phyloP scores from a whole-genome alignment of 169 alveolate species.

The Eimeria falciformis region DNA sequence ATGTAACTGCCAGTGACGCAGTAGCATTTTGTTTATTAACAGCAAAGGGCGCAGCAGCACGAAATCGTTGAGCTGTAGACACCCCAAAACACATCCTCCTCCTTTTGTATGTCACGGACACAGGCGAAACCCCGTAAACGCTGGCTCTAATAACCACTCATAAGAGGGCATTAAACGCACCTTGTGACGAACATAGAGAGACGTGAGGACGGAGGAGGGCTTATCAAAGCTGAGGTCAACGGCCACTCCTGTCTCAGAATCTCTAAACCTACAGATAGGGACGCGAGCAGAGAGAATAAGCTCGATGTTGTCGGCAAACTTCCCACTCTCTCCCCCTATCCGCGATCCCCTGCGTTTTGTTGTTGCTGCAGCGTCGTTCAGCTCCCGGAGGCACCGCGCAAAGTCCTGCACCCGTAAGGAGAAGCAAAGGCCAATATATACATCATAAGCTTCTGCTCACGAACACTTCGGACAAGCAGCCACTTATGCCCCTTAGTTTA shows the following conservation, averaged over 20 bases:
- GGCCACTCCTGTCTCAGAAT: conserved; percentile 79
- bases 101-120: not conserved
- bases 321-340: not conserved
- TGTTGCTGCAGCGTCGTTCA: not conserved
- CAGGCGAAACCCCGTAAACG: not conserved
- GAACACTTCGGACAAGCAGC: too few species aligned
- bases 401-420: not conserved
- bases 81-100: not conserved
- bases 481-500: too few species aligned
- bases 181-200: conserved; percentile 72
- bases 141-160: not conserved
- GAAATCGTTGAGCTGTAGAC: conserved; percentile 70
- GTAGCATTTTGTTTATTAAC: conserved; percentile 77
- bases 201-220: conserved; percentile 80
- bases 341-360: not conserved
- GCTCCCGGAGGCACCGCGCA: conserved; percentile 10
- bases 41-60: conserved; percentile 81
- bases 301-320: conserved; percentile 19
- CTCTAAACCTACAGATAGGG: conserved; percentile 81
- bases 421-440: too few species aligned
- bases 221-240: conserved; percentile 82
- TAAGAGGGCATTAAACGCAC: not conserved
- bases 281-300: conserved; percentile 78
- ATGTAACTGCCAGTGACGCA: conserved; percentile 75
- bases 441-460: too few species aligned